Evolutionary conservation across 1,284 basidiomycete genomes (phyloP).

Genomic region (Megacollybia platyphylla): DNA sequence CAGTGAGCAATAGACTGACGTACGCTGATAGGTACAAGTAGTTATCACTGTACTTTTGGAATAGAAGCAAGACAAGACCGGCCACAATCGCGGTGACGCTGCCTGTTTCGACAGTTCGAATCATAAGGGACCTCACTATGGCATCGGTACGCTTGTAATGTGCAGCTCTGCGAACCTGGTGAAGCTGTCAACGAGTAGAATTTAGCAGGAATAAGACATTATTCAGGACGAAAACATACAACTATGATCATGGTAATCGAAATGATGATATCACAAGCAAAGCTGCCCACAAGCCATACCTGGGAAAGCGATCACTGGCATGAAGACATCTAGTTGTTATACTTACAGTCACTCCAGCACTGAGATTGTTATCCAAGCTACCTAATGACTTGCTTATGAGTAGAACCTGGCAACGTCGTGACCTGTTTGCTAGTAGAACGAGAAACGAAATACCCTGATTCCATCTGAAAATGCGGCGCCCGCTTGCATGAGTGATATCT

Average conservation of each 20-base stretch:
- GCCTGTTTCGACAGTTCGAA: background rate
- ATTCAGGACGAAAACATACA: background rate
- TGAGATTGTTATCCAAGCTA: no score
- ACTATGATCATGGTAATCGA: background rate
- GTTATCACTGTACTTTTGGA: background rate
- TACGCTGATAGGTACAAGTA: background rate
- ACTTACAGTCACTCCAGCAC: no score
- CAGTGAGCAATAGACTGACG: background rate
- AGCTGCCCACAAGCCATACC: constrained; percentile 1
- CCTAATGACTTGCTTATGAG: no score
- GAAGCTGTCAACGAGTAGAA: background rate
- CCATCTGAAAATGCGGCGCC: background rate
- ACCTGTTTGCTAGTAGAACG: no score
- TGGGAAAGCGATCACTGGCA: background rate
- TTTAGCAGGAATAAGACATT: background rate
- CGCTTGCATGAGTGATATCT: background rate
- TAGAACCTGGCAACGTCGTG: no score
- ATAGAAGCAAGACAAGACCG: background rate
- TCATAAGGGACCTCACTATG: background rate
- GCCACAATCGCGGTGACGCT: background rate
- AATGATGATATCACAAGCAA: background rate
- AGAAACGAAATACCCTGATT: background rate
- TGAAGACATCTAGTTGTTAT: no score
- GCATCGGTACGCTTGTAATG: background rate
- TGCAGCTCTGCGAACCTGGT: background rate